Conservation (phyloP, 495 filamentous ascomycete genomes). For the Cudoniella acicularis region DNA sequence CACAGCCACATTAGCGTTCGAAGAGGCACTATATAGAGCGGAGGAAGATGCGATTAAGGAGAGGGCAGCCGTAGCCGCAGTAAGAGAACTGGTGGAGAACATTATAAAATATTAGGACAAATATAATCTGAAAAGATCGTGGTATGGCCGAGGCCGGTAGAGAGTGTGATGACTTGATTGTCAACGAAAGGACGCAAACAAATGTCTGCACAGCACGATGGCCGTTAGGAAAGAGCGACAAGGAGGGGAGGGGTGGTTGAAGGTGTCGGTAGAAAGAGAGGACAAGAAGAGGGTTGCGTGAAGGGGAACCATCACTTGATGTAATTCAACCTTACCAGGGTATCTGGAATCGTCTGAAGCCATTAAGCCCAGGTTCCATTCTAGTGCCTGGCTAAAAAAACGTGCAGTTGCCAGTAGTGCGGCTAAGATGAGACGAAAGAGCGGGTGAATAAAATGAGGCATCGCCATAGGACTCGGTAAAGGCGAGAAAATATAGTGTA, state of each 20-base stretch:
- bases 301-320: slow-evolving; percentile 20
- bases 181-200: slow-evolving; percentile 34
- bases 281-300: slow-evolving; percentile 2
- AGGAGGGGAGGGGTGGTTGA: slow-evolving; percentile 9
- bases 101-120: slow-evolving; percentile 18
- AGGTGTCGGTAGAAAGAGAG: slow-evolving; percentile 16
- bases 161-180: slow-evolving; percentile 25
- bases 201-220: slow-evolving; percentile 26
- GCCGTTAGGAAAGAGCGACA: slow-evolving; percentile 9
- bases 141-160: slow-evolving; percentile 26
- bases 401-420: neutral
- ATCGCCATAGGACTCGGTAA: neutral
- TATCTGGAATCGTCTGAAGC: neutral
- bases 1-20: slow-evolving; percentile 44
- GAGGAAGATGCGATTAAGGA: slow-evolving; percentile 16
- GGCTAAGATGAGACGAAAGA: neutral
- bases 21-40: slow-evolving; percentile 13
- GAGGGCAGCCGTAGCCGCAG: slow-evolving; percentile 21
- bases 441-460: neutral
- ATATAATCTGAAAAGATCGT: slow-evolving; percentile 20
- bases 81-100: slow-evolving; percentile 20
- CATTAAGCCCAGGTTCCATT: slow-evolving; percentile 2
- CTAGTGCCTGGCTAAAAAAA: slow-evolving; percentile 8
- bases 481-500: neutral
- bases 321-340: too few species aligned